Conservation (phyloP, 495 filamentous ascomycete genomes). For the Aspergillus asperescens region DNA sequence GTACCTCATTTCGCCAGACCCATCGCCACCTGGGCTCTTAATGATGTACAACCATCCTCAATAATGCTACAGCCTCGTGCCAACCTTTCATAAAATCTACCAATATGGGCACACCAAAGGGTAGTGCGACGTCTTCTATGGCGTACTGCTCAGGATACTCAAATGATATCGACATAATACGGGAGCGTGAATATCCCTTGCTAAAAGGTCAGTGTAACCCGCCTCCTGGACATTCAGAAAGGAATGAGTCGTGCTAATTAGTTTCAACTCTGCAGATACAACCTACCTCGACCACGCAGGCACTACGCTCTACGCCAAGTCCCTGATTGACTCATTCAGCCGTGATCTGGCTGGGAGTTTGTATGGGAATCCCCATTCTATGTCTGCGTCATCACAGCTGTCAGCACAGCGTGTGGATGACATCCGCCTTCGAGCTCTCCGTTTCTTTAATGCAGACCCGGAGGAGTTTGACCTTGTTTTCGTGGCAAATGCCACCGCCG, state of each 20-base stretch:
- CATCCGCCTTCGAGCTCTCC: slow-evolving; percentile 63
- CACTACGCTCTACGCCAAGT: slow-evolving; percentile 75
- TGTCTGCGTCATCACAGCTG: slow-evolving; percentile 71
- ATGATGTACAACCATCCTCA: slow-evolving; percentile 3
- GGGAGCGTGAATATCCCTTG: slow-evolving; percentile 75
- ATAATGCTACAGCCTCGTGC: background rate
- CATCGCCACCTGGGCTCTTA: slow-evolving; percentile 3
- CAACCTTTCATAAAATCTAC: background rate
- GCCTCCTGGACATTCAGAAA: background rate
- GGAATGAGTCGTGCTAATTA: background rate
- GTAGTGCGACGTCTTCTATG: background rate
- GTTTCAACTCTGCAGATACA: slow-evolving; percentile 44
- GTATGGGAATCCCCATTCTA: slow-evolving; percentile 89
- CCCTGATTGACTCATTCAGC: slow-evolving; percentile 72
- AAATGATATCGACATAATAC: slow-evolving; percentile 58
- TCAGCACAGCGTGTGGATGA: slow-evolving; percentile 72
- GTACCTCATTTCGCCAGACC: background rate
- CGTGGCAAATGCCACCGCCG: slow-evolving; percentile 88
- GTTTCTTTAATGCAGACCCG: slow-evolving; percentile 80
- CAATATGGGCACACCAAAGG: background rate
- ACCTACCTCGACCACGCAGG: slow-evolving; percentile 93
- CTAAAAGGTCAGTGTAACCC: slow-evolving; percentile 55
- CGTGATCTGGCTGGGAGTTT: slow-evolving; percentile 70
- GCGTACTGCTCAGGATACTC: slow-evolving; percentile 51
- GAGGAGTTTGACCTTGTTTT: slow-evolving; percentile 84